A percentile compares a stretch with the other conserved stretches of the same genome.
Evolutionary conservation across 129 eudicot species (phyloP).

Genomic region (Artemisia tridentata): DNA sequence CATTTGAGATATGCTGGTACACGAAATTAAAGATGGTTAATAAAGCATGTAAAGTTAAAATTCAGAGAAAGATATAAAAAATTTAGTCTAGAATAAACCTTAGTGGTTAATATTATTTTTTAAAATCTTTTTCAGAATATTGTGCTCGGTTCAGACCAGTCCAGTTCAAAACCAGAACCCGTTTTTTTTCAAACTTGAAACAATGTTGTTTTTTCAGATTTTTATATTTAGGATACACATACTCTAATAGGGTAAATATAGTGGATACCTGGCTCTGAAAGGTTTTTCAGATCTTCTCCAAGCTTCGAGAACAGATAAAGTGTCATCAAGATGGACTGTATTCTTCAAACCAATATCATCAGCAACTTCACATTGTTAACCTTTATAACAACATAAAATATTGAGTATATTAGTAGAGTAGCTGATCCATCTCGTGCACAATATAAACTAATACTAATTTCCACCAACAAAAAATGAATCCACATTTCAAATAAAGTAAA

Average conservation of each 20-base stretch:
- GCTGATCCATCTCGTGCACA: neutral
- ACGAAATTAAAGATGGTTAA: constrained; percentile 3
- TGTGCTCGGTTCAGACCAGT: no score
- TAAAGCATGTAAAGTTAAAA: neutral
- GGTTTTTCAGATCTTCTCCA: constrained; percentile 54
- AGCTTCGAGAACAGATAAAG: constrained; percentile 43
- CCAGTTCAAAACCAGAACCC: no score
- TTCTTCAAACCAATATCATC: constrained; percentile 61
- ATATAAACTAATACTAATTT: neutral
- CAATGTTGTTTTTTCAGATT: no score
- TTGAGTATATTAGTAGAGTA: no score
- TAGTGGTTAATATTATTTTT: no score
- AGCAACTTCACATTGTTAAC: constrained; percentile 56
- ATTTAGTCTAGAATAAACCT: no score
- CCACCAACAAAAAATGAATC: no score
- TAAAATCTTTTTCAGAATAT: no score
- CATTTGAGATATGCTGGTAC: constrained; percentile 75
- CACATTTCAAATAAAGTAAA: neutral
- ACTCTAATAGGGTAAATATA: neutral
- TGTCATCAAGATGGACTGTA: constrained; percentile 57
- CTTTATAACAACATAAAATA: constrained; percentile 30
- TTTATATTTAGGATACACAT: neutral
- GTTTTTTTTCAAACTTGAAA: no score
- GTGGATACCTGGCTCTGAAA: constrained; percentile 62
- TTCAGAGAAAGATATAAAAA: neutral